Base-by-base conservation (phyloP, 169 alveolate species). In the Plasmodium cynomolgi region DNA sequence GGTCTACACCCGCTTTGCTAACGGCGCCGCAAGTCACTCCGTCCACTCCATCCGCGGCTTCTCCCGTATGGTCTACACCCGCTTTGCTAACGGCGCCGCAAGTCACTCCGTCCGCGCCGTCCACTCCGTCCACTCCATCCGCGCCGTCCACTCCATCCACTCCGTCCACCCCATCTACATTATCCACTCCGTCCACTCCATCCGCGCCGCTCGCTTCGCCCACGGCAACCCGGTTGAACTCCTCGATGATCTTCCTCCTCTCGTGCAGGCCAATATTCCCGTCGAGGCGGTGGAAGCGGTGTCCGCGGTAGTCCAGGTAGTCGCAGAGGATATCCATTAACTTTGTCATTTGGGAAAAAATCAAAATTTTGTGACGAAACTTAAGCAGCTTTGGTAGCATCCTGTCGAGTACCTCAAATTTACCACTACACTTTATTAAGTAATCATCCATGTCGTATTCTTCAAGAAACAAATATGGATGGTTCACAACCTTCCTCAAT, bases 401-500 rank as follows among this genome's bases (percentile, higher is more conserved):
- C 90, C 98, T 97, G 94, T 99, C 99, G 81, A 98, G 93, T 20
- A 98, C 97, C 75, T 96, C 93, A 98, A 98, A 97, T 94, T 98
- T 98, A 5, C 99, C 99, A 47, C 99, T 96, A 34, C 96, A 93
- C 37, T 95, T 96, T 1, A 98, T 96, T 3, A 98, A 91, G 85
- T 97, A 98, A 84, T 98, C 99, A 37, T 98, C 99, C 23, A 97
- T 95, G 13, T 77, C 33, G 93, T 98, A 99, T 31, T 97, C 96
- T 11, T 98, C 98, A 72, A 97, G 98, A 82, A 94, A 98, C 47
- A 99, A 97, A 92, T 98, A 99, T 15, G 99, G 99, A 95, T 98
- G 99, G 93, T 99, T 99, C 91, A 99, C 99, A 17, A 99, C 99
- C 96, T 99, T 99, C 92, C 99, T 97, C 72, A 99, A 98, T 96